Evolutionary conservation across 768 basidiomycete genomes (phyloP), one percentile per base, ranked within the genome.

Genomic region (Galerina sulciceps): DNA sequence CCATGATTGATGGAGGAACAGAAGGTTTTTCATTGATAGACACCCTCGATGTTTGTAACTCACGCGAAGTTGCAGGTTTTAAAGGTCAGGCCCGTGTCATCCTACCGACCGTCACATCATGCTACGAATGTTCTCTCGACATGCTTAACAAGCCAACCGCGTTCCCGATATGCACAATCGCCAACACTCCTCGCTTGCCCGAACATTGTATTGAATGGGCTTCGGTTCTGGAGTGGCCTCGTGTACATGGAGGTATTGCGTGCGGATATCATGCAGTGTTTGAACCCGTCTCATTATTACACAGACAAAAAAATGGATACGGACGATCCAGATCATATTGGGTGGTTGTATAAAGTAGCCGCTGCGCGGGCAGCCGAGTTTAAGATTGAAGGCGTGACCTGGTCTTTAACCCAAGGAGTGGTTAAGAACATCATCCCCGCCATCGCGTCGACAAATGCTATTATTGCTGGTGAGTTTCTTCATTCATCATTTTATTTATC

Each of bases 181-280:
- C 97, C 57, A 99, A 99, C 70, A 99, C 97, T 0, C 97, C 97
- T 23, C 91, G 97, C 56, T 81, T 98, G 20, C 97, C 97, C 1
- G 97, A 99, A 68, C 97, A 99, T 68, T 99, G 97, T 70, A 98
- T 99, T 67, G 97, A 99, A 75, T 99, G 97, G 97, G 97, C 97
- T 0, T 96, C 93, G 40, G 97, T 99, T 10, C 80, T 99, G 18
- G 96, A 99, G 73, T 99, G 97, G 97, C 96, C 97, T n/a, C 85
- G 87, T 47, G 87, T 94, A 1, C 88, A 91, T 61, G 91, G 90
- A 71, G 93, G 96, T 95, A 53, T 60, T 79, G 40, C 31, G 20
- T 51, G 22, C n/a, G 41, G 36, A 48, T 45, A 31, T 3, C 8
- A 31, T n/a, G 8, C n/a, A 23, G 23, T 20, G 57, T 14, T 35